Evolutionary conservation across 2,329 filamentous ascomycete species (phyloP), one percentile per base, ranked within the genome.

Genomic region (Ascochyta lentis): DNA sequence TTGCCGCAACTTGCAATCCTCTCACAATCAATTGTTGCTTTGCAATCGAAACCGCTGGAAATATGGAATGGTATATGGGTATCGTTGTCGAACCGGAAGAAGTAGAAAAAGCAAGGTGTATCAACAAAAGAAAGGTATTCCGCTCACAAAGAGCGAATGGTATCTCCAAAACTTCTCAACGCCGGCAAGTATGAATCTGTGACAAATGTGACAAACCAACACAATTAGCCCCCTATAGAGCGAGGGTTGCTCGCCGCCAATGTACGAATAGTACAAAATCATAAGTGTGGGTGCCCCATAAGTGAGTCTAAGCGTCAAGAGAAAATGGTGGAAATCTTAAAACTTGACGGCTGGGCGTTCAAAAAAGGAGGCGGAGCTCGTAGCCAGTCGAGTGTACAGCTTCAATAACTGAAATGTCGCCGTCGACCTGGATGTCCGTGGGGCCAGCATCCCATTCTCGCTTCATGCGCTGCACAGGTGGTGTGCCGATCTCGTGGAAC

Each of bases 401-500:
- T 63, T 80, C 74, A 9, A 74, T 63, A 19, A 77, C 73, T 39
- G 72, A 65, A 33, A 81, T 68, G 51, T 81, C 79, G 61, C 79
- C 79, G 62, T 83, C 80, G 53, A 78, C 78, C 56, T 81, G 77
- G 24, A 81, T 74, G 58, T 81, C 78, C 31, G 76, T 77, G 29
- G 75, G 68, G 24, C 79, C 79, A 63, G 77, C 79, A 71, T 79
- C 78, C 83, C 79, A 86, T 70, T 82, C 83, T 67, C 78, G 81
- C 71, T 79, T 85, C 70, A 76, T 77, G 39, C 67, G 76, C 55
- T 66, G 75, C 47, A 79, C 73, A 45, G 78, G 72, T 26, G 71
- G 65, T n/a, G 53, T 78, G 62, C 62, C 65, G 40, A 90, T 81
- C 64, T 95, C 88, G 54, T 90, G 83, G 55, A 88, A 85, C 65